These are phyloP conservation scores for Escovopsis sp. DNA, from an alignment of 2,329 filamentous ascomycete species.

Conservation along the genomic window DNA sequence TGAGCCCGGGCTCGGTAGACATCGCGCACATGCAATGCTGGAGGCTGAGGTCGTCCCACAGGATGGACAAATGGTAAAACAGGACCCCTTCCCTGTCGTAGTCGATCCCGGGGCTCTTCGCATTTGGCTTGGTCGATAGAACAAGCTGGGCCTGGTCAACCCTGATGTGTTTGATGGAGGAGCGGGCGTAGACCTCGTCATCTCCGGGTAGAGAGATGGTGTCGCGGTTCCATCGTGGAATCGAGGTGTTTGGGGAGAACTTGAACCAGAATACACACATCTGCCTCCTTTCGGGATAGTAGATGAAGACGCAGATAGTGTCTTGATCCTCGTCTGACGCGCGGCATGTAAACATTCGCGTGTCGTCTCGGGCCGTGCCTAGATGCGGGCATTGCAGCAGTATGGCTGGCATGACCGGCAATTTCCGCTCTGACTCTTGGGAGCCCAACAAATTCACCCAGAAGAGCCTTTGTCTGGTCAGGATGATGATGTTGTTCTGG, in stretches of 20 bases:
- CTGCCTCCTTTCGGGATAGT: conserved; percentile 17
- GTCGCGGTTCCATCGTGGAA: conserved; percentile 25
- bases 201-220: conserved; percentile 14
- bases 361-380: conserved; percentile 10
- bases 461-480: conserved; percentile 39
- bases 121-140: conserved; percentile 1
- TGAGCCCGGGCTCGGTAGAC: conserved; percentile 10
- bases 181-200: conserved; percentile 1
- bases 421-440: conserved; percentile 3
- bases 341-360: conserved; percentile 17
- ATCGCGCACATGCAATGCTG: conserved; percentile 23
- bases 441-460: conserved; percentile 28
- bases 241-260: conserved; percentile 8
- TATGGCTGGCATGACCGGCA: conserved; percentile 9
- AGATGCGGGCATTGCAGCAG: conserved; percentile 17
- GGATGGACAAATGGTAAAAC: conserved; percentile 32
- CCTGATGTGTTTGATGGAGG: conserved; percentile 13
- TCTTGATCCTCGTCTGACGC: conserved; percentile 10
- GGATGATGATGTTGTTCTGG: conserved; percentile 37
- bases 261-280: conserved; percentile 23
- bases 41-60: conserved; percentile 29
- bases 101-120: conserved; percentile 12
- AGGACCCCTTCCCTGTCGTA: conserved; percentile 21
- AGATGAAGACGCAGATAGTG: conserved; percentile 18
- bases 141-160: conserved; percentile 15